A percentile compares a stretch with the other conserved stretches of the same genome.
Evolutionary conservation across 768 basidiomycete genomes (phyloP).

Genomic region (Hemileccinum impolitum): DNA sequence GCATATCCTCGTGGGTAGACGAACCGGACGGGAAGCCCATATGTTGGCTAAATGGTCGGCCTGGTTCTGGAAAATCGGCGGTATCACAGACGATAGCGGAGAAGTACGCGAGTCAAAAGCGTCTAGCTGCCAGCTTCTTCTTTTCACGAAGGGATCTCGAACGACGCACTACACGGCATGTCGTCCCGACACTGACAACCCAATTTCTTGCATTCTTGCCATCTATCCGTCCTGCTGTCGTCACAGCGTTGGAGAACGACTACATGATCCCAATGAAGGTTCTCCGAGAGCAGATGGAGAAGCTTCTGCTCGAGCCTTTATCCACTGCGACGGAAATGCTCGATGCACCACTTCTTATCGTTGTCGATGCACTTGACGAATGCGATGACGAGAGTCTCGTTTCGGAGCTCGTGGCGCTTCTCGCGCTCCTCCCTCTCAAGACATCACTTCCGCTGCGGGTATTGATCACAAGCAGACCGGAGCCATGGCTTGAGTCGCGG

Average conservation of each 20-base stretch:
- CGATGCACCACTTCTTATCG: constrained; percentile 14
- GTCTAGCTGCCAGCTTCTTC: constrained; percentile 35
- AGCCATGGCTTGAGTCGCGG: constrained; percentile 18
- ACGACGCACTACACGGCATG: constrained; percentile 19
- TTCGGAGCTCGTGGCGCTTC: constrained; percentile 22
- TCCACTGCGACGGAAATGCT: constrained; percentile 8
- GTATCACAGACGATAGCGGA: constrained; percentile 33
- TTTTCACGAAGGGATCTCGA: constrained; percentile 30
- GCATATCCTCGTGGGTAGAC: constrained; percentile 14
- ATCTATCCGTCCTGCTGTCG: constrained; percentile 19
- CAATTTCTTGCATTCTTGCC: constrained; percentile 27
- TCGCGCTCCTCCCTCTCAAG: constrained; percentile 14
- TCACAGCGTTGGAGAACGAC: constrained; percentile 22
- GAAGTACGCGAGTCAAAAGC: constrained; percentile 14
- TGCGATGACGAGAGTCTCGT: constrained; percentile 27
- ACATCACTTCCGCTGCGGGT: constrained; percentile 21
- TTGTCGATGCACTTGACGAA: constrained; percentile 25
- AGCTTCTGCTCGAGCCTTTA: constrained; percentile 23
- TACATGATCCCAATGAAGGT: constrained; percentile 26
- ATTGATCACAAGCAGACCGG: constrained; percentile 24
- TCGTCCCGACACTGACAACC: constrained; percentile 32
- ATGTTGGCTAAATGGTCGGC: constrained; percentile 27
- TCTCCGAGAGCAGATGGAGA: constrained; percentile 28
- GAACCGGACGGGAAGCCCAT: constrained; percentile 5
- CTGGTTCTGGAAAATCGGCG: constrained; percentile 27